phyloP scores from a whole-genome alignment of 257 asterid genomes.

The Misopates orontium region DNA sequence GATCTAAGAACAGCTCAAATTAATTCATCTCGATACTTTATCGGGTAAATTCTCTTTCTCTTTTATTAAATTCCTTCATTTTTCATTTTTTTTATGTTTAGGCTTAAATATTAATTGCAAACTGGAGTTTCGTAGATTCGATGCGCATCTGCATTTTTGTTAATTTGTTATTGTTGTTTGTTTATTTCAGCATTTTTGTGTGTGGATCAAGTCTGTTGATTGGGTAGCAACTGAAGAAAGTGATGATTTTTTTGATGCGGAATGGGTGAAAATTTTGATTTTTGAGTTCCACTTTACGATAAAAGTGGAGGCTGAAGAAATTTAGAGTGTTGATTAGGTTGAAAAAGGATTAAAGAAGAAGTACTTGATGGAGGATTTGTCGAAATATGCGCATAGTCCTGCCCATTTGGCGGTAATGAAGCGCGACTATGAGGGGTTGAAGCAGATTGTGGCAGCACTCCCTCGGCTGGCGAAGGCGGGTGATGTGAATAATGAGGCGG shows the following conservation, averaged over 20 bases:
- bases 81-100: no score
- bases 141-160: not conserved
- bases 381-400: constrained; percentile 79
- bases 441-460: constrained; percentile 62
- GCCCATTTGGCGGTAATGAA: constrained; percentile 80
- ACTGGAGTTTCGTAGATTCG: not conserved
- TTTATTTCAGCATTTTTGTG: constrained; percentile 14
- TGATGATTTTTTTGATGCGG: constrained; percentile 24
- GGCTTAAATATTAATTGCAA: not conserved
- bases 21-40: constrained; percentile 3
- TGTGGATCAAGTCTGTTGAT: constrained; percentile 1
- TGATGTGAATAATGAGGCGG: constrained; percentile 77
- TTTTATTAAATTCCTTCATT: not conserved
- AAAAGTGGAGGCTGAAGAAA: constrained; percentile 31
- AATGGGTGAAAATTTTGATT: constrained; percentile 26
- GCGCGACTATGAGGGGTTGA: constrained; percentile 66
- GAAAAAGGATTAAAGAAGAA: constrained; percentile 27
- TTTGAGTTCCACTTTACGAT: constrained; percentile 21
- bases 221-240: constrained; percentile 13
- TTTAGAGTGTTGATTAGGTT: constrained; percentile 33
- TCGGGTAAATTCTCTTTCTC: not conserved
- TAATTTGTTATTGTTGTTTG: no score
- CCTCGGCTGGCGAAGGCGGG: constrained; percentile 88
- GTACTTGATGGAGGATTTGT: constrained; percentile 72
- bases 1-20: not conserved